phyloP scores from a whole-genome alignment of 257 asterid genomes.

The Solanum virginianum region DNA sequence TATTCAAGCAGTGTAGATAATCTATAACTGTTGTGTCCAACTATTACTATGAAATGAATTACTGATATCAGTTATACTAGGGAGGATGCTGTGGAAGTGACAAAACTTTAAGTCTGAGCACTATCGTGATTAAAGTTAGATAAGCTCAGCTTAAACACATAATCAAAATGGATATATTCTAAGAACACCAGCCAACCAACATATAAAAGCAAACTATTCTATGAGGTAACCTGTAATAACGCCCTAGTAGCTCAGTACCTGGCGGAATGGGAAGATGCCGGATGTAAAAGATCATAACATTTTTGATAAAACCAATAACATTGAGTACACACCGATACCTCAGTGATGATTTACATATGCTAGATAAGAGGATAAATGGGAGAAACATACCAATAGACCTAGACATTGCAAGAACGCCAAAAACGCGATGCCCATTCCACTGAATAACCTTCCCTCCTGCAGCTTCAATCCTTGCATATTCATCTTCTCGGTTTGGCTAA shows the following conservation, averaged over 20 bases:
- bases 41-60: background rate
- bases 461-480: constrained; percentile 84
- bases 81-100: background rate
- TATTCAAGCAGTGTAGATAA: background rate
- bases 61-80: background rate
- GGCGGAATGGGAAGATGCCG: background rate
- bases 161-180: background rate
- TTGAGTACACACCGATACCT: background rate
- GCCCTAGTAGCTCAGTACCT: background rate
- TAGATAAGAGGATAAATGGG: background rate
- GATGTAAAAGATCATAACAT: background rate
- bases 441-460: constrained; percentile 95
- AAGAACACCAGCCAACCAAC: background rate
- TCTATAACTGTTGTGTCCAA: background rate
- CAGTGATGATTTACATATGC: background rate
- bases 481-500: constrained; percentile 92
- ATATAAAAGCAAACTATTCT: background rate
- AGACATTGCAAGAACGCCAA: constrained; percentile 96
- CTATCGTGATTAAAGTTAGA: background rate
- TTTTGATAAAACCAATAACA: background rate
- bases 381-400: constrained; percentile 76
- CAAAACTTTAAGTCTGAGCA: background rate
- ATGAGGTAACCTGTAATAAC: background rate
- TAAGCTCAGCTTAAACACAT: background rate
- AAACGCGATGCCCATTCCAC: constrained; percentile 97